Conservation (phyloP, 2,329 filamentous ascomycete genomes). For the Apiospora pterosperma region DNA sequence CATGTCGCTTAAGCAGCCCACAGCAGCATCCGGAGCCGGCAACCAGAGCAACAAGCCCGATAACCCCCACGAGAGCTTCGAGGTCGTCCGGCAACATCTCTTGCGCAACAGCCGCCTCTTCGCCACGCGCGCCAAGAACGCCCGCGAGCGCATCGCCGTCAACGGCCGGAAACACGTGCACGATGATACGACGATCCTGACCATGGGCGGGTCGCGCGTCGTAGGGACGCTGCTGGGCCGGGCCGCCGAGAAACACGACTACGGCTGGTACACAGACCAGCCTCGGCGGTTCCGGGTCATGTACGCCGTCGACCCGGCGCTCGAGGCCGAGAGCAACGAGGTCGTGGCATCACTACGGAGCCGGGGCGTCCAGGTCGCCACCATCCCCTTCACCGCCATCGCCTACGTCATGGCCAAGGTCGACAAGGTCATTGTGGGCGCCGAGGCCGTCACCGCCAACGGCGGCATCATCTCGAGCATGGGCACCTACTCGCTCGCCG, state of each 20-base stretch:
- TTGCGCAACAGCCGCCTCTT: constrained; percentile 84
- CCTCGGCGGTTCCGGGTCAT: constrained; percentile 71
- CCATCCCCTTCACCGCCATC: constrained; percentile 71
- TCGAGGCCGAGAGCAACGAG: constrained; percentile 59
- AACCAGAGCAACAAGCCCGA: neutral
- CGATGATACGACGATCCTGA: constrained; percentile 79
- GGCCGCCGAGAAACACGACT: constrained; percentile 61
- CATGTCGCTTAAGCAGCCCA: constrained; percentile 61
- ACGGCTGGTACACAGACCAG: constrained; percentile 42
- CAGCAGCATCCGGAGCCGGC: constrained; percentile 21
- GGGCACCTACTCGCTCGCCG: constrained; percentile 81
- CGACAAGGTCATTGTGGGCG: constrained; percentile 63
- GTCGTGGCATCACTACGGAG: constrained; percentile 69
- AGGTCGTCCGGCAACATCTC: constrained; percentile 77
- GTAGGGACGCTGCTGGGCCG: constrained; percentile 74
- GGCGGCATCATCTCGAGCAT: constrained; percentile 88
- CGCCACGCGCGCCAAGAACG: constrained; percentile 80
- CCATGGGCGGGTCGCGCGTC: constrained; percentile 82
- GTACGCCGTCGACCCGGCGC: constrained; percentile 63
- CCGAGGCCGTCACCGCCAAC: constrained; percentile 90
- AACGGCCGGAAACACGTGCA: constrained; percentile 58
- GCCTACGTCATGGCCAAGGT: constrained; percentile 77
- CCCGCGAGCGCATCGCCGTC: constrained; percentile 73
- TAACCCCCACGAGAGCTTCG: constrained; percentile 58
- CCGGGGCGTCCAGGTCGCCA: constrained; percentile 78